Evolutionary conservation across 2,329 filamentous ascomycete genomes (phyloP), one percentile per base, ranked within the genome.

Genomic region (Aspergillus novoparasiticus): DNA sequence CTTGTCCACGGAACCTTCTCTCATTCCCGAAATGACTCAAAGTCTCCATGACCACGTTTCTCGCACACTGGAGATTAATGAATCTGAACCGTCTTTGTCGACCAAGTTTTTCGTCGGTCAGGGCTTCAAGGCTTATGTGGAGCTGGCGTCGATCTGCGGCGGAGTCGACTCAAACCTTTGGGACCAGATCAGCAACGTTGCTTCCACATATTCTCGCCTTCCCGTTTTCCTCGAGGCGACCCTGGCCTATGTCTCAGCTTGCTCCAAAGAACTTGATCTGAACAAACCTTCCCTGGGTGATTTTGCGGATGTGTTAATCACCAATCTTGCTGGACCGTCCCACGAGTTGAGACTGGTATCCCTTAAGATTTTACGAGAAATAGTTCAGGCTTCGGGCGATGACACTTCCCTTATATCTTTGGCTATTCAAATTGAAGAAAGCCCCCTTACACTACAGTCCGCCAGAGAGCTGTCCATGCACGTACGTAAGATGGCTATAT

Each of bases 391-490:
- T 60, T 79, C 74, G 43, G 83, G 84, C 59, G 81, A 84, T 64
- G 78, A 83, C 53, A 75, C 69, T 78, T 71, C 71, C 6, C 74
- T 76, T 28, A 67, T 83, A 26, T 69, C 83, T 6, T 84, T 88
- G 8, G 94, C 96, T 79, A 84, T 94, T 19, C 86, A 92, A 66
- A 88, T 94, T 19, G 94, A 98, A 75, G 86, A 93, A 66, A 92
- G 89, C 6, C 89, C 92, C 0, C 79, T 96, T n/a, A 87, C 86
- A 54, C 82, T 97, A 4, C 87, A 94, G 61, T 92, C 90, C 57
- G 86, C 88, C 57, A 87, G 95, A 61, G 87, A 87, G 21, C 87
- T 97, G 39, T 90, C 92, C 2, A 96, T 97, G 86, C 89, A 94
- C 66, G 85, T 97, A 59, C 90, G 94, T 54, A 93, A 92, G 71